These are phyloP conservation scores for Coniochaeta sp. DNA, from an alignment of 2,329 filamentous ascomycete genomes.

Conservation along the genomic window DNA sequence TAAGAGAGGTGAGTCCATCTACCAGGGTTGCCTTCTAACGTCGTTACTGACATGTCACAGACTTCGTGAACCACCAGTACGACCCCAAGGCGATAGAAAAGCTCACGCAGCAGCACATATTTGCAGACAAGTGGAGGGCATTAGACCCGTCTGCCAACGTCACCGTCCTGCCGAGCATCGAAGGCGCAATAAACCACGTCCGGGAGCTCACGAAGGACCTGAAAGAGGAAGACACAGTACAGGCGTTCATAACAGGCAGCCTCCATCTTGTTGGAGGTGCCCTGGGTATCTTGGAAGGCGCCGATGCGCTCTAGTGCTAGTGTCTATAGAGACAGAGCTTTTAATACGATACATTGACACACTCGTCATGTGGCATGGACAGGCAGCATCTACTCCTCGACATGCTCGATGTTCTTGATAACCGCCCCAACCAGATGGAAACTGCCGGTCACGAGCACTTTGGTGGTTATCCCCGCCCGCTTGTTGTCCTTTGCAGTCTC, in stretches of 20 bases:
- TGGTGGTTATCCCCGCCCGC: conserved; percentile 23
- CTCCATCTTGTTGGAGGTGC: conserved; percentile 50
- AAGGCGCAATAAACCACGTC: conserved; percentile 45
- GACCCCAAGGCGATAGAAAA: conserved; percentile 41
- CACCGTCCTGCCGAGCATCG: conserved; percentile 42
- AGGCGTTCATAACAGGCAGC: conserved; percentile 49
- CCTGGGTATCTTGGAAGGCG: conserved; percentile 16
- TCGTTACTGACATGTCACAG: conserved; percentile 17
- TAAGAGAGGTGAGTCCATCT: conserved; percentile 3
- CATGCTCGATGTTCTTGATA: conserved; percentile 18
- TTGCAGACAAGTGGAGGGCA: conserved; percentile 40
- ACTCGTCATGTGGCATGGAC: not conserved
- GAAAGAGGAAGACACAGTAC: conserved; percentile 11
- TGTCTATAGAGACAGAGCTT: not conserved
- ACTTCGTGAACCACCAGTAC: conserved; percentile 50
- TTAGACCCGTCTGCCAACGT: conserved; percentile 40
- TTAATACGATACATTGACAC: not conserved
- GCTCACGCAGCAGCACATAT: conserved; percentile 41
- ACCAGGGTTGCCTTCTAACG: not conserved
- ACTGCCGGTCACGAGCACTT: conserved; percentile 40
- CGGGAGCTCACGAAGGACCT: conserved; percentile 20
- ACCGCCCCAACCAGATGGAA: conserved; percentile 37
- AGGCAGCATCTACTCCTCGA: conserved; percentile 7
- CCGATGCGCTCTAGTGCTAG: conserved; percentile 16
- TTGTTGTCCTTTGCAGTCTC: not conserved